Evolutionary conservation across 192 early-diverging fungal genomes (phyloP), one percentile per base, ranked within the genome.

Genomic region (Rhizoclosmatium globosum): DNA sequence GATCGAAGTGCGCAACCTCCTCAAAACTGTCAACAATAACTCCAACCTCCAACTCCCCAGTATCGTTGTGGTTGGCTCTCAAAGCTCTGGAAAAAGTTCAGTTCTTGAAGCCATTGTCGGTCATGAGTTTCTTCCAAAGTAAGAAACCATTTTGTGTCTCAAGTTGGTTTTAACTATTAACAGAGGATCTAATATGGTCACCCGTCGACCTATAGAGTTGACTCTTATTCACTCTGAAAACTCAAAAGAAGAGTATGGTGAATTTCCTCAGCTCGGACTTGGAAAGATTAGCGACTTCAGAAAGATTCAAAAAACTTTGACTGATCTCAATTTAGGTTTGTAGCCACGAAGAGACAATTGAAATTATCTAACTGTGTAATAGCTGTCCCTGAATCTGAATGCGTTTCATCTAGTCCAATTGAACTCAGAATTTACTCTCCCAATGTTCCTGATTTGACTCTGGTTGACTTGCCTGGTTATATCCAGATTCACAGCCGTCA

Each of bases 31-130:
- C 74, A 88, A 94, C 72, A 90, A 76, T 56, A 59, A 57, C 31
- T 88, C 89, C 58, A 91, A 92, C 9, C 87, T 98, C 57, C 92
- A 90, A 73, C 81, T 99, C 15, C 98, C 98, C 0, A 94, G 93
- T 82, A 89, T 89, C 66, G 86, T 88, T 23, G 88, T 89, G 21
- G 71, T 89, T 76, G 88, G 88, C 11, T 85, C 83, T 0, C 88
- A 89, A 67, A 82, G 80, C 64, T 82, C 79, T 38, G 98, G 98
- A 64, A 99, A 99, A 82, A 95, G 94, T 68, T 97, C 95, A 13
- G 97, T 99, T 15, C 84, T 99, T 15, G 98, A 99, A 79, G 95
- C 94, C 77, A 92, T 99, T 53, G 96, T 98, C 11, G 96, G 97
- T 9, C 91, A 94, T 43, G 98, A 99, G 85, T 98, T 99, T 82